Conservation (phyloP, 2,329 filamentous ascomycete species). For the Coniochaeta sp. region DNA sequence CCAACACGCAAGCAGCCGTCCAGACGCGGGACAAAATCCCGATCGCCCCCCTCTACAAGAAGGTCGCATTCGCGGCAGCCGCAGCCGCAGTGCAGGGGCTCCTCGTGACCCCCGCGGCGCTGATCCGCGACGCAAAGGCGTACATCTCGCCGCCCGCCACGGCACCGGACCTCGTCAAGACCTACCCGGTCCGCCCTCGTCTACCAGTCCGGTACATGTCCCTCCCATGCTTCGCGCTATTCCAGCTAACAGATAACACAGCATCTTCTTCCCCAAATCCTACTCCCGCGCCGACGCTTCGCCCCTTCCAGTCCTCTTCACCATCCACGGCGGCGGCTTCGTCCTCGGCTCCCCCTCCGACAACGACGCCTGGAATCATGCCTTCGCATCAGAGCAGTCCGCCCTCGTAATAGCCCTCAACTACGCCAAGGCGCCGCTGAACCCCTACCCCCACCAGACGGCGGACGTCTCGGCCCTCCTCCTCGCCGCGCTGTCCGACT, state of each 20-base stretch:
- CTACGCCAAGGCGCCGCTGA: constrained; percentile 38
- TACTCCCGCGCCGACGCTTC: constrained; percentile 21
- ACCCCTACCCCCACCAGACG: constrained; percentile 34
- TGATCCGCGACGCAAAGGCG: constrained; percentile 5
- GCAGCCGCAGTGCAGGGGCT: constrained; percentile 4
- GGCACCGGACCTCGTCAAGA: constrained; percentile 12
- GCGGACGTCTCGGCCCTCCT: constrained; percentile 38
- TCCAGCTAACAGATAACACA: constrained; percentile 3
- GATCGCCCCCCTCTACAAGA: not conserved
- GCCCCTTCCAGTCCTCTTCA: constrained; percentile 34
- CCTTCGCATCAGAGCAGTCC: constrained; percentile 29
- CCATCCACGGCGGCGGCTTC: constrained; percentile 46
- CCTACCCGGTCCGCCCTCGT: constrained; percentile 11
- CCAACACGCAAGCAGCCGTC: not conserved
- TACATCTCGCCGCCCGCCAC: not conserved
- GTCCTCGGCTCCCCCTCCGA: constrained; percentile 31
- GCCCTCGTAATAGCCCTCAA: constrained; percentile 39
- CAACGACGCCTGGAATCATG: constrained; percentile 39
- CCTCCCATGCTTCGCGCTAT: not conserved
- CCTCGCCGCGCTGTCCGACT: constrained; percentile 32
- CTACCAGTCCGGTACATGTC: constrained; percentile 10
- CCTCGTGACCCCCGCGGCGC: not conserved
- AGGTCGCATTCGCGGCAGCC: not conserved
- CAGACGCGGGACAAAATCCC: not conserved
- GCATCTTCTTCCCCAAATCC: constrained; percentile 31